A percentile compares a stretch with the other conserved stretches of the same genome.
phyloP scores from a whole-genome alignment of 257 asterid genomes.

The Rauvolfia tetraphylla region DNA sequence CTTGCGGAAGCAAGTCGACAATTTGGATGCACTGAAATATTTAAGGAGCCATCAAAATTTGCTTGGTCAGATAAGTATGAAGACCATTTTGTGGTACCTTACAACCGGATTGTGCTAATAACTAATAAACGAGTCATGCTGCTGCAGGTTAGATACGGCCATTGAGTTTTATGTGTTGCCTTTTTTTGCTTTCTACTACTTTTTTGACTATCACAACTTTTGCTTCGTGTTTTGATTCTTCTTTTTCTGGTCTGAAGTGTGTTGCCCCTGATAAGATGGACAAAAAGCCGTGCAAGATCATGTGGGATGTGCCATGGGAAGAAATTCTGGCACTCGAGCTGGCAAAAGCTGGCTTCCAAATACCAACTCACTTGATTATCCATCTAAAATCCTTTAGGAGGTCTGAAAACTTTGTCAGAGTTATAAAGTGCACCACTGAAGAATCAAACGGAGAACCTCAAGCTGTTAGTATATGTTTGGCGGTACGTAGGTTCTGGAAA shows the following conservation, averaged over 20 bases:
- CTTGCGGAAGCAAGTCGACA: conserved; percentile 96
- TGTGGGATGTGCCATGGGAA: conserved; percentile 98
- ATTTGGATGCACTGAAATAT: conserved; percentile 94
- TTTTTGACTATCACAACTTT: conserved; percentile 5
- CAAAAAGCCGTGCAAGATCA: conserved; percentile 86
- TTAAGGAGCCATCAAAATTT: conserved; percentile 95
- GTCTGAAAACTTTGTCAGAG: conserved; percentile 87
- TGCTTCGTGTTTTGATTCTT: conserved; percentile 15
- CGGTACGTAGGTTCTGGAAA: conserved; percentile 72
- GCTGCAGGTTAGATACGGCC: conserved; percentile 60
- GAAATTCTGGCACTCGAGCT: conserved; percentile 80
- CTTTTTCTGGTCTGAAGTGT: conserved; percentile 45
- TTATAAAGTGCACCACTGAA: conserved; percentile 79
- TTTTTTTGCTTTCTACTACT: not conserved
- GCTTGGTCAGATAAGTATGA: conserved; percentile 92
- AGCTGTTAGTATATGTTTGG: conserved; percentile 69
- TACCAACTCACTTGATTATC: conserved; percentile 78
- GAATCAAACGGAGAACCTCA: conserved; percentile 69
- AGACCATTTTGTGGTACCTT: conserved; percentile 78
- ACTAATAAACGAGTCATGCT: conserved; percentile 83
- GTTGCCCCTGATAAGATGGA: conserved; percentile 73
- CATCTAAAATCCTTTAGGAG: conserved; percentile 74
- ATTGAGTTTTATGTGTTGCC: conserved; percentile 8
- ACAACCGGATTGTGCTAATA: conserved; percentile 79
- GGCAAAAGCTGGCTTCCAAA: conserved; percentile 81